Evolutionary conservation across 2,329 filamentous ascomycete species (phyloP).

Genomic region (Colletotrichum melonis): DNA sequence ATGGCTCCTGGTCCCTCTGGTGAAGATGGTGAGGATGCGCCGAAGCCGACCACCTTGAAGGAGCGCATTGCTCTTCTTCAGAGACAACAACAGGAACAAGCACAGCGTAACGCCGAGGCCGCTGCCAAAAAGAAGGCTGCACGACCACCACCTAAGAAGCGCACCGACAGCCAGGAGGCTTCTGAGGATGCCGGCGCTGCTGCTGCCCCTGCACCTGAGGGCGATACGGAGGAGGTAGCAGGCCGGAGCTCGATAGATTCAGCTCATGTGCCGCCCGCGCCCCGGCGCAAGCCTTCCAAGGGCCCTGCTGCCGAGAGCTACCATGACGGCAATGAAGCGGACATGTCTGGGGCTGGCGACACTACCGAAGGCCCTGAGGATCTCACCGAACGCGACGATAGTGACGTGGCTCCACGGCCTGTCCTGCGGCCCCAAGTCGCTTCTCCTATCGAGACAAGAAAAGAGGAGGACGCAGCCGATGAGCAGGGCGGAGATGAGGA

Average conservation of each 20-base stretch:
- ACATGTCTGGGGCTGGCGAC: constrained; percentile 73
- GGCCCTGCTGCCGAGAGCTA: constrained; percentile 55
- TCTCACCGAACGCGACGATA: constrained; percentile 78
- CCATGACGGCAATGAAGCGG: constrained; percentile 72
- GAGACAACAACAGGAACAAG: constrained; percentile 92
- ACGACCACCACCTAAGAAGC: constrained; percentile 75
- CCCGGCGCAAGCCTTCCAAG: constrained; percentile 65
- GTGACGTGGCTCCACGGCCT: constrained; percentile 67
- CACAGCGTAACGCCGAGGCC: constrained; percentile 82
- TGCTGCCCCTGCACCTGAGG: constrained; percentile 2
- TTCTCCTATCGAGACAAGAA: constrained; percentile 45
- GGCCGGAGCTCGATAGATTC: constrained; percentile 64
- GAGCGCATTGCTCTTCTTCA: constrained; percentile 95
- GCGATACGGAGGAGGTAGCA: constrained; percentile 58
- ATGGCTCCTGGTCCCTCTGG: constrained; percentile 60
- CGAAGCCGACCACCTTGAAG: constrained; percentile 93
- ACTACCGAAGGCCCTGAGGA: constrained; percentile 69
- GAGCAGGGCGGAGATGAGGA: constrained; percentile 75
- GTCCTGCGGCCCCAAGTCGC: constrained; percentile 51
- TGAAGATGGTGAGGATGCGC: constrained; percentile 74
- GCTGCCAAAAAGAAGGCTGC: constrained; percentile 88
- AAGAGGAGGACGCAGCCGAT: constrained; percentile 56
- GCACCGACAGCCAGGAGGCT: constrained; percentile 59
- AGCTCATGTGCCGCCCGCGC: constrained; percentile 50
- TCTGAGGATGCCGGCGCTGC: constrained; percentile 41